phyloP scores from a whole-genome alignment of 768 basidiomycete genomes.

The Boletellus emodensis region DNA sequence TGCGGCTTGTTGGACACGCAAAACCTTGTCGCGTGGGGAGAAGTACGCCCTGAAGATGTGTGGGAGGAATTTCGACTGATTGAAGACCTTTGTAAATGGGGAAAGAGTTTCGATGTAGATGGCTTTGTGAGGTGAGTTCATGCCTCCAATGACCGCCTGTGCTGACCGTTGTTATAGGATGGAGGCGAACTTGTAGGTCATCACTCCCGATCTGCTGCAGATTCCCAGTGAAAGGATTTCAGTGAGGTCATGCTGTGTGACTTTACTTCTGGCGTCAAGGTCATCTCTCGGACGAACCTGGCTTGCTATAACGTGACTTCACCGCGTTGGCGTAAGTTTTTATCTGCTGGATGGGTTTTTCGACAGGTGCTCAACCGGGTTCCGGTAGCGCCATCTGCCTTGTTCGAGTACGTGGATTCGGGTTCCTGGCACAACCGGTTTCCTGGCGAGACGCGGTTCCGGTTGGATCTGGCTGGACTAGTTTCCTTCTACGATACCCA shows the following conservation, averaged over 20 bases:
- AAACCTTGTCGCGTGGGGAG: conserved; percentile 32
- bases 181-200: conserved; percentile 47
- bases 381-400: neutral
- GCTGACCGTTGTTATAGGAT: conserved; percentile 31
- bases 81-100: conserved; percentile 32
- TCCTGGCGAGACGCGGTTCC: conserved; percentile 22
- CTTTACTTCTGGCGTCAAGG: conserved; percentile 38
- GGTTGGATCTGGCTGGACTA: conserved; percentile 16
- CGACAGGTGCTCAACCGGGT: neutral
- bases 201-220: neutral
- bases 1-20: conserved; percentile 33
- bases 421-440: conserved; percentile 23
- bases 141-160: neutral
- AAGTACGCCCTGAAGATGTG: conserved; percentile 17
- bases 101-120: conserved; percentile 27
- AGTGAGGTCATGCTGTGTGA: conserved; percentile 50
- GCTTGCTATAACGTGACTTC: too few species aligned
- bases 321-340: neutral
- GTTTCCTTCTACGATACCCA: conserved; percentile 22
- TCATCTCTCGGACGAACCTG: conserved; percentile 38
- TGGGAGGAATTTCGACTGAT: conserved; percentile 23
- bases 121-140: conserved; percentile 29
- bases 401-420: conserved; percentile 8
- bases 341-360: neutral
- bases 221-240: neutral